phyloP scores from a whole-genome alignment of 768 basidiomycete species.

The Serendipita indica region DNA sequence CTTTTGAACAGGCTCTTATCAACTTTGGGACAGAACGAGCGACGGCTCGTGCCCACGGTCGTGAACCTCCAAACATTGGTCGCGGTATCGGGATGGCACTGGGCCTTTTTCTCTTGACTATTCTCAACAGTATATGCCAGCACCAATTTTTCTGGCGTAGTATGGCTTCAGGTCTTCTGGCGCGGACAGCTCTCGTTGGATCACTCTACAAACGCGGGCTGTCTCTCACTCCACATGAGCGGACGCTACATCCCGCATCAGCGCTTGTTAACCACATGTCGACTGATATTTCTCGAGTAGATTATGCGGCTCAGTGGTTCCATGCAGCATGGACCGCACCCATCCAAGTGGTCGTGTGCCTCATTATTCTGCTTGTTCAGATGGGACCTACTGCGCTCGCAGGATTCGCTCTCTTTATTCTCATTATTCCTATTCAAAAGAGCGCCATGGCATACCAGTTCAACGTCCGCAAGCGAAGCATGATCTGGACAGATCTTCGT shows the following conservation, averaged over 20 bases:
- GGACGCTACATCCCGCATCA: conserved; percentile 46
- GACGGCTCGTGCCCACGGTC: conserved; percentile 26
- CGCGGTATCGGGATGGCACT: conserved; percentile 45
- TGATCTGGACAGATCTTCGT: conserved; percentile 48
- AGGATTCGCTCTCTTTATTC: conserved; percentile 50
- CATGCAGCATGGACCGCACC: conserved; percentile 46
- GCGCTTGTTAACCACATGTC: conserved; percentile 46
- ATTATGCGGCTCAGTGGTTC: conserved; percentile 44
- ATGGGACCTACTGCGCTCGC: conserved; percentile 57
- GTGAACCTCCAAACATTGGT: conserved; percentile 28
- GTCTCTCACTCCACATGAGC: conserved; percentile 46
- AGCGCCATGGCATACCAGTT: conserved; percentile 47
- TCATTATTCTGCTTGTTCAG: conserved; percentile 44
- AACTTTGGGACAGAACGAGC: conserved; percentile 39
- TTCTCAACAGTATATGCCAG: conserved; percentile 39
- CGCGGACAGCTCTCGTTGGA: conserved; percentile 49
- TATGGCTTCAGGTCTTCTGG: conserved; percentile 50
- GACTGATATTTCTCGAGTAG: conserved; percentile 38
- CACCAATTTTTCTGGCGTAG: conserved; percentile 67
- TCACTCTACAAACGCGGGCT: conserved; percentile 59
- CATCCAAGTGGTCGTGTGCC: conserved; percentile 42
- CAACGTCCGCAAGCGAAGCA: conserved; percentile 35
- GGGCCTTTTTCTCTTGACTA: conserved; percentile 35
- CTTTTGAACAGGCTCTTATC: conserved; percentile 36
- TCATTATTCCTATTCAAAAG: conserved; percentile 49